These are phyloP conservation scores for Lavandula angustifolia DNA, from an alignment of 257 asterid genomes.

Conservation along the genomic window DNA sequence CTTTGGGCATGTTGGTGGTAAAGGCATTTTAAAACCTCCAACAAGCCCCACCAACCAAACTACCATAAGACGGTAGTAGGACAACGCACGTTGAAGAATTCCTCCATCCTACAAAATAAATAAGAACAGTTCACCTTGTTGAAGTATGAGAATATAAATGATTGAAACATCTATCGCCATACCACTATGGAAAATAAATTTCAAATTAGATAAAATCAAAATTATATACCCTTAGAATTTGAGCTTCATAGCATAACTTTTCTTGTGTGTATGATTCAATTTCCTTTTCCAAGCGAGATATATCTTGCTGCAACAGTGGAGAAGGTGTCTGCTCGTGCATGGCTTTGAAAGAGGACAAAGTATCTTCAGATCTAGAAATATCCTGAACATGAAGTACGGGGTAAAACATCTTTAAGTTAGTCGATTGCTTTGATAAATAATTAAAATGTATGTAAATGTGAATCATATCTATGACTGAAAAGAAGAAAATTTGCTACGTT, in stretches of 20 bases:
- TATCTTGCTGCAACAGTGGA: constrained; percentile 79
- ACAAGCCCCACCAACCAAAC: constrained; percentile 86
- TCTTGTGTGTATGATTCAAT: constrained; percentile 79
- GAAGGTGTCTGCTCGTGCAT: constrained; percentile 78
- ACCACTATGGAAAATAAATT: background rate
- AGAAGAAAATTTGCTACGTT: background rate
- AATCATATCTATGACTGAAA: background rate
- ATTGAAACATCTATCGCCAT: background rate
- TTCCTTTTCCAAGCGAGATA: constrained; percentile 76
- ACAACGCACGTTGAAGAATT: constrained; percentile 76
- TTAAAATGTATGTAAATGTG: background rate
- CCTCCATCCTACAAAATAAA: constrained; percentile 70
- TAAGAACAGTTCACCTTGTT: background rate
- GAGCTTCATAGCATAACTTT: constrained; percentile 94
- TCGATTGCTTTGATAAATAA: constrained; percentile 10
- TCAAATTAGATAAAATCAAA: constrained; percentile 10
- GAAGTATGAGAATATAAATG: constrained; percentile 11
- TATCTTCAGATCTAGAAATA: constrained; percentile 83
- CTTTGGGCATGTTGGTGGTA: constrained; percentile 77
- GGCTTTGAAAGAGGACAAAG: constrained; percentile 69
- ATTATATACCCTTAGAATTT: constrained; percentile 78
- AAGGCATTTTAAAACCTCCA: constrained; percentile 94
- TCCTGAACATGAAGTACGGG: constrained; percentile 57
- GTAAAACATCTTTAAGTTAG: constrained; percentile 29
- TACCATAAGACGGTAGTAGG: constrained; percentile 86